Base-by-base conservation (phyloP, 1,284 basidiomycete species). In the Meripilus lineatus region DNA sequence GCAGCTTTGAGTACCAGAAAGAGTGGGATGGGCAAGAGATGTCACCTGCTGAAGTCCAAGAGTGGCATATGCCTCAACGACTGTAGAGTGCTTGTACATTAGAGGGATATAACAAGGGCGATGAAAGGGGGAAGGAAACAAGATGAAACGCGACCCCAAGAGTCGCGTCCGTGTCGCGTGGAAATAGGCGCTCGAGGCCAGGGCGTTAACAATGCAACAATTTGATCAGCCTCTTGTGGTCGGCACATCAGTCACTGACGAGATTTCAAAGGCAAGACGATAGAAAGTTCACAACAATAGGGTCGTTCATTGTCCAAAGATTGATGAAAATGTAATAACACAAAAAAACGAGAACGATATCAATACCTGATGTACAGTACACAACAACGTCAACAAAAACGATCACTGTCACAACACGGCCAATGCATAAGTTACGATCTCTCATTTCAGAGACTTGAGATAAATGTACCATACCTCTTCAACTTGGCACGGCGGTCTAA, bases 401-500 rank as follows among this genome's bases (percentile, higher is more conserved):
- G 45, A 34, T 55, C 52, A 44, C 54, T 55, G 37, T 13, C 14
- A 42, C 45, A 21, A 20, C 6, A 42, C 22, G n/a, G 28, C n/a
- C 18, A 23, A 21, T 7, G n/a, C 14, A 14, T 21, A 28, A 38
- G 41, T 54, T 21, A 58, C 44, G 24, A 5, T 32, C 34, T 5
- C n/a, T n/a, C n/a, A n/a, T n/a, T n/a, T n/a, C n/a, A n/a, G n/a
- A n/a, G n/a, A n/a, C n/a, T n/a, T n/a, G n/a, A n/a, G n/a, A n/a
- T n/a, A n/a, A n/a, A n/a, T n/a, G n/a, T n/a, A n/a, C n/a, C n/a
- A n/a, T n/a, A 89, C 93, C 92, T 95, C 69, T 97, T 97, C 48
- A 96, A 73, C 61, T 95, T 95, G 5, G 89, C 73, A 45, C 93
- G 75, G 22, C 93, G 78, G 58, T 97, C 91, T 37, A 97, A 72